These are phyloP conservation scores for Dipteronia sinensis DNA, from an alignment of 345 rosid genomes.

Conservation along the genomic window DNA sequence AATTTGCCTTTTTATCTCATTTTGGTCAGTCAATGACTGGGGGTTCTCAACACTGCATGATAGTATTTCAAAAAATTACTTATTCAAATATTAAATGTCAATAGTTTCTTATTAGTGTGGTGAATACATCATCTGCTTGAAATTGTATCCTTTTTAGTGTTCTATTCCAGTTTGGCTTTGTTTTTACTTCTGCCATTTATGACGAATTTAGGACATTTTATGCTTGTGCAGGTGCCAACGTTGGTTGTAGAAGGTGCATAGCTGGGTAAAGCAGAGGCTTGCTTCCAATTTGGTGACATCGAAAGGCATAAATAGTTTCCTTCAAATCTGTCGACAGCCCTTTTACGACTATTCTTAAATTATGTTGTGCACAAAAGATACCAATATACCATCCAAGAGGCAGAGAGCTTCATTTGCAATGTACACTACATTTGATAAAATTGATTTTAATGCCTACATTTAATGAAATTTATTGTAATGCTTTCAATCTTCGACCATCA, in stretches of 20 bases:
- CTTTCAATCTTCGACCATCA: background rate
- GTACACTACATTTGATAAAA: background rate
- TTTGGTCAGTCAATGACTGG: no score
- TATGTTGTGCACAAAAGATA: background rate
- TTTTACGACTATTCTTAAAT: background rate
- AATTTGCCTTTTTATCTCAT: no score
- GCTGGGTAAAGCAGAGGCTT: background rate
- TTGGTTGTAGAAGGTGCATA: background rate
- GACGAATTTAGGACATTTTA: background rate
- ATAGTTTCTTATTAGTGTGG: background rate
- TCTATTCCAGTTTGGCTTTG: background rate
- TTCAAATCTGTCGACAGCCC: background rate
- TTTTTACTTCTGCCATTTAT: background rate
- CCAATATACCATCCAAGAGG: background rate
- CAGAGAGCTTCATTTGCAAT: background rate
- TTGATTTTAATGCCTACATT: conserved; percentile 5
- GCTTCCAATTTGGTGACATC: background rate
- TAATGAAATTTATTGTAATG: background rate
- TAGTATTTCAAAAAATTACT: no score
- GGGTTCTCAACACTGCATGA: no score
- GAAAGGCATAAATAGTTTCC: background rate
- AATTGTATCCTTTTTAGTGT: no score
- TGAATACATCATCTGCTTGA: background rate
- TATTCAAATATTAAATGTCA: no score
- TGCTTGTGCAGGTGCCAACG: conserved; percentile 1